Base-by-base conservation (phyloP, 2,329 filamentous ascomycete species). In the Aspergillus ibericus region DNA sequence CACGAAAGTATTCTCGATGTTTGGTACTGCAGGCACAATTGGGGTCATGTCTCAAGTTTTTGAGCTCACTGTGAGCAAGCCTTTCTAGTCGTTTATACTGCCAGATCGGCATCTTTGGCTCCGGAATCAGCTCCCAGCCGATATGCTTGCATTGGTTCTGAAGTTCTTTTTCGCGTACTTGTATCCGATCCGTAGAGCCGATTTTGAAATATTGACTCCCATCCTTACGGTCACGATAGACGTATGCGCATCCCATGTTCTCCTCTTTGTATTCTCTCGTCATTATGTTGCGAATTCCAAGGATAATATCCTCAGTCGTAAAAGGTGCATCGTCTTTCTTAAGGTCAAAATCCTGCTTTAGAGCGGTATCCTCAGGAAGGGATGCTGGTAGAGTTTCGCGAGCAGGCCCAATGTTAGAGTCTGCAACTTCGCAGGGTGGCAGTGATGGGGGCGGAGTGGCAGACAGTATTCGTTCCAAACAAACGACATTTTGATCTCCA, bases 11-110 rank as follows among this genome's bases (percentile, higher is more conserved):
- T 18, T 42, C 18, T 13, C 38, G 38, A 35, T 60, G 54, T 29
- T 59, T 29, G 5, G 36, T 51, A 10, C 10, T 20, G 34, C 62
- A 62, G 10, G 27, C 12, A 36, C 62, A 64, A 9, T 51, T 50
- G 6, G 27, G 36, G 7, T 58, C 38, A 22, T 51, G 57, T 27
- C 27, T 59, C 40, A 59, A 47, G 35, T 57, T 60, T n/a, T 47
- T 22, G 9, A 63, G 47, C 35, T 64, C 58, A 16, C 49, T 51
- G 5, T 58, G 56, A 4, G 55, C 56, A 15, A 64, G 35, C 25
- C 53, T 57, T 22, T 64, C 63, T 10, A 64, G 44, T 4, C 52
- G 53, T 20, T 56, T 56, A 27, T 63, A 63, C 34, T 56, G 57
- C 15, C 52, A 29, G 15, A 63, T 40, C 3, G 61, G 53, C 2